phyloP scores from a whole-genome alignment of 2,329 filamentous ascomycete species.

The Pseudocercospora macadamiae region DNA sequence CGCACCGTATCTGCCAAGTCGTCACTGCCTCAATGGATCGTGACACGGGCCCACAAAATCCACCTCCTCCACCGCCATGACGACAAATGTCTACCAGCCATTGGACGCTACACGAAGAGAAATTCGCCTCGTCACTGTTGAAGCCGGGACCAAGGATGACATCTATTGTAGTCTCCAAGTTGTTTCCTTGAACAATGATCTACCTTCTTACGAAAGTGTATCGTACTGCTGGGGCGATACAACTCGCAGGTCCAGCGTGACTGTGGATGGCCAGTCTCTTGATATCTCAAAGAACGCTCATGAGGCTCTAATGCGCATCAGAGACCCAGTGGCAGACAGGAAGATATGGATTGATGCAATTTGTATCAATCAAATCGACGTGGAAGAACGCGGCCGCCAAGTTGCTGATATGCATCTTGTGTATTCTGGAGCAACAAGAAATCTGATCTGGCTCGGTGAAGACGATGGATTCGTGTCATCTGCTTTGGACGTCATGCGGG shows the following conservation, averaged over 20 bases:
- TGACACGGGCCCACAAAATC: too few species aligned
- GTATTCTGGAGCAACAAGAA: conserved; percentile 1
- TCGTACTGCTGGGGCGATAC: conserved; percentile 15
- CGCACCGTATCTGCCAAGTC: too few species aligned
- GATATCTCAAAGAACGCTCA: conserved; percentile 1
- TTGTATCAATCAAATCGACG: conserved; percentile 16
- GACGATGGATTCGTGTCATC: background rate
- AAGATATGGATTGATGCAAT: conserved; percentile 13
- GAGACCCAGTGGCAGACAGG: background rate
- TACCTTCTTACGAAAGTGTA: conserved; percentile 8
- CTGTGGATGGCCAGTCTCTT: background rate
- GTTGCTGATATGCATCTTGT: conserved; percentile 9
- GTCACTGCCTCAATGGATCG: too few species aligned
- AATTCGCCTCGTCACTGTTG: conserved; percentile 1
- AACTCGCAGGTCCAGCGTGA: background rate
- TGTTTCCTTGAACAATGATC: background rate
- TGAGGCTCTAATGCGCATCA: conserved; percentile 3
- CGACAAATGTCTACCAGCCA: background rate
- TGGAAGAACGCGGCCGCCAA: conserved; percentile 3
- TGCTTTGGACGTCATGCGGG: background rate
- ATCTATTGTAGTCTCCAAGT: background rate
- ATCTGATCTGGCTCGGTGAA: conserved; percentile 14
- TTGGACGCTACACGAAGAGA: background rate
- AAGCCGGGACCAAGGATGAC: background rate
- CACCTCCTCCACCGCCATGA: background rate